These are phyloP conservation scores for Pichia sp. DNA, from an alignment of 1,139 yeast species.

Conservation along the genomic window DNA sequence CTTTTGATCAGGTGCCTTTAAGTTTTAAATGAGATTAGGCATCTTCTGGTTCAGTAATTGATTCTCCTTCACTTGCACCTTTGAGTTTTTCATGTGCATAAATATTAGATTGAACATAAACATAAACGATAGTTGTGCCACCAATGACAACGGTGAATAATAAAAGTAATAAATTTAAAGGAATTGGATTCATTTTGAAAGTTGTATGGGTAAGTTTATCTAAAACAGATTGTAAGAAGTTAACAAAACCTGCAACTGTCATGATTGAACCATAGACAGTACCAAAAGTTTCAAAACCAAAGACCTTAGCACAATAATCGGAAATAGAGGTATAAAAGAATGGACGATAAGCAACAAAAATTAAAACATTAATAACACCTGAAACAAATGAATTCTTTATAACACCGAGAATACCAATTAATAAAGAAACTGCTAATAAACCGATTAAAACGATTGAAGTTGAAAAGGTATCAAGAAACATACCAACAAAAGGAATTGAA, in stretches of 20 bases:
- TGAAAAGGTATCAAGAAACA: constrained; percentile 47
- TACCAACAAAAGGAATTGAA: constrained; percentile 56
- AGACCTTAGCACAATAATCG: constrained; percentile 75
- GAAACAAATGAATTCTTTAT: constrained; percentile 25
- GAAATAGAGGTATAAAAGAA: constrained; percentile 58
- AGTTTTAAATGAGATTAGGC: not conserved
- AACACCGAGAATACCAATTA: constrained; percentile 39
- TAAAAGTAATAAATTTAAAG: constrained; percentile 43
- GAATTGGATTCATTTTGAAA: constrained; percentile 52
- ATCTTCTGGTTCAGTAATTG: not conserved
- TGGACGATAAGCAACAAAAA: constrained; percentile 54
- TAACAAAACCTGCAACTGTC: constrained; percentile 51
- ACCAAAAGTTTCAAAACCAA: constrained; percentile 89
- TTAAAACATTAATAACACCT: constrained; percentile 41
- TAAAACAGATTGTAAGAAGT: constrained; percentile 46
- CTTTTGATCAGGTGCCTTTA: not conserved
- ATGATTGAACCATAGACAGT: constrained; percentile 59
- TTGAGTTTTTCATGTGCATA: constrained; percentile 9
- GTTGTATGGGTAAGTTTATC: constrained; percentile 48
- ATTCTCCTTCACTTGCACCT: not conserved
- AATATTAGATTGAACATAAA: constrained; percentile 19
- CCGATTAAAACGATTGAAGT: constrained; percentile 41
- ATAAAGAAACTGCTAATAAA: constrained; percentile 39
- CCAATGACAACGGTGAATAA: constrained; percentile 42
- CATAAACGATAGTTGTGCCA: constrained; percentile 24